Percentiles rank a stretch among this genome's conserved stretches.
Conservation (phyloP, 2,329 filamentous ascomycete genomes). For the Colletotrichum sp. region DNA sequence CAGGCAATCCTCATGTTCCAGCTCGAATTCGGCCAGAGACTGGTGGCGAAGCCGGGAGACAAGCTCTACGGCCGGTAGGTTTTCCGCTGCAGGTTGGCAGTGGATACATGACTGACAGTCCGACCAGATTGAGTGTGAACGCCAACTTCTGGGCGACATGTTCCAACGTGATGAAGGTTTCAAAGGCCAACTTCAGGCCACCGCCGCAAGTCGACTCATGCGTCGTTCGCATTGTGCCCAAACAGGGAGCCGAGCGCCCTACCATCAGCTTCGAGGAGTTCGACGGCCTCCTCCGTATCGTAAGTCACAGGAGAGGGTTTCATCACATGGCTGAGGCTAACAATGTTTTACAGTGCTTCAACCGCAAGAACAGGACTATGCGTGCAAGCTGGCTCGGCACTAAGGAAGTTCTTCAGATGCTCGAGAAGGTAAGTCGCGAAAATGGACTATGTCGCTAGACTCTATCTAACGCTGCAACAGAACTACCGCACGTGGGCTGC, state of each 20-base stretch:
- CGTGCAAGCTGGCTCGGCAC: slow-evolving; percentile 80
- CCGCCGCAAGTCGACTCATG: slow-evolving; percentile 92
- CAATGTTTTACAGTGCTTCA: slow-evolving; percentile 38
- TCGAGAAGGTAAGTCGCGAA: slow-evolving; percentile 57
- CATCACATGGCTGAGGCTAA: not conserved
- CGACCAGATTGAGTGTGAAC: slow-evolving; percentile 21
- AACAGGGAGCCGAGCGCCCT: slow-evolving; percentile 76
- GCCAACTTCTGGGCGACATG: slow-evolving; percentile 25
- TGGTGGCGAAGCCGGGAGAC: slow-evolving; percentile 76
- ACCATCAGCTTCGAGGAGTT: slow-evolving; percentile 94
- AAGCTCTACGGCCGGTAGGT: slow-evolving; percentile 61
- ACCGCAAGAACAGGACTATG: slow-evolving; percentile 88
- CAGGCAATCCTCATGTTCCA: slow-evolving; percentile 95
- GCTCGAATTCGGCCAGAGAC: slow-evolving; percentile 88
- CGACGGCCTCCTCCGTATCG: slow-evolving; percentile 87
- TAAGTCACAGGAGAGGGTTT: slow-evolving; percentile 30
- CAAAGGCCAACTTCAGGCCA: slow-evolving; percentile 81
- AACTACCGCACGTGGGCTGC: slow-evolving; percentile 94
- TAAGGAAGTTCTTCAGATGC: slow-evolving; percentile 78
- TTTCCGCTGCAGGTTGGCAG: slow-evolving; percentile 32
- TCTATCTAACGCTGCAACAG: slow-evolving; percentile 29
- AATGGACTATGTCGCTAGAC: not conserved
- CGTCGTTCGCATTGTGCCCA: slow-evolving; percentile 88
- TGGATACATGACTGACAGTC: not conserved
- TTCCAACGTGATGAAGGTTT: slow-evolving; percentile 24